A percentile compares a stretch with the other conserved stretches of the same genome.
phyloP scores from a whole-genome alignment of 768 basidiomycete species.

The Piloderma croceum region DNA sequence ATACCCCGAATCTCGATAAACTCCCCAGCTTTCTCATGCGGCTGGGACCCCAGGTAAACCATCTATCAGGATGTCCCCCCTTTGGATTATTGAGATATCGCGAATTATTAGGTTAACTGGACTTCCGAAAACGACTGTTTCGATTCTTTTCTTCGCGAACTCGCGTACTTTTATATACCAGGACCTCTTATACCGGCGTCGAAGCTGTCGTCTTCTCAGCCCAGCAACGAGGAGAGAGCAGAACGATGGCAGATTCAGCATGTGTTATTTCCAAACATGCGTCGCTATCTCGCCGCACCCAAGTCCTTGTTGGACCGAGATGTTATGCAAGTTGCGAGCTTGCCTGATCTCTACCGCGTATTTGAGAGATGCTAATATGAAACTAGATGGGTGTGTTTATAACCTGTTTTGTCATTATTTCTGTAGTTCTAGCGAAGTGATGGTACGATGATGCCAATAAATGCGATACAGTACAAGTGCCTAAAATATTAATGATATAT shows the following conservation, averaged over 20 bases:
- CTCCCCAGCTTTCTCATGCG: conserved; percentile 87
- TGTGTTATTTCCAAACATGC: conserved; percentile 80
- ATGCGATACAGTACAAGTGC: not conserved
- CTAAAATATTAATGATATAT: conserved; percentile 9
- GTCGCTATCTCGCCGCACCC: conserved; percentile 66
- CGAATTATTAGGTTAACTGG: conserved; percentile 76
- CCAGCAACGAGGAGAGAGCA: conserved; percentile 39
- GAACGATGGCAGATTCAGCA: conserved; percentile 88
- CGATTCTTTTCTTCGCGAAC: conserved; percentile 74
- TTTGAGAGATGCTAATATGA: conserved; percentile 79
- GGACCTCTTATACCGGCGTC: conserved; percentile 36
- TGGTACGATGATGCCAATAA: not conserved
- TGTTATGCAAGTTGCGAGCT: conserved; percentile 81
- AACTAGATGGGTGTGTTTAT: not conserved
- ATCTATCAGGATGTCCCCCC: not conserved
- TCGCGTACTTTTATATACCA: conserved; percentile 88
- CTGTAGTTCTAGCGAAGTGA: not conserved
- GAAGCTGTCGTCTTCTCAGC: conserved; percentile 7
- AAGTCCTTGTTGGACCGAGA: conserved; percentile 63
- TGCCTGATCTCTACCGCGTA: conserved; percentile 90
- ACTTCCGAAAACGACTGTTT: conserved; percentile 81
- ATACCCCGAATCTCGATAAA: conserved; percentile 86
- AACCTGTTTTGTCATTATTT: not conserved
- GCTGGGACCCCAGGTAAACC: conserved; percentile 77
- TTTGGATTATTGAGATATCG: conserved; percentile 2